These are phyloP conservation scores for Paracamarosporium sp. DNA, from an alignment of 2,329 filamentous ascomycete species.

Conservation along the genomic window DNA sequence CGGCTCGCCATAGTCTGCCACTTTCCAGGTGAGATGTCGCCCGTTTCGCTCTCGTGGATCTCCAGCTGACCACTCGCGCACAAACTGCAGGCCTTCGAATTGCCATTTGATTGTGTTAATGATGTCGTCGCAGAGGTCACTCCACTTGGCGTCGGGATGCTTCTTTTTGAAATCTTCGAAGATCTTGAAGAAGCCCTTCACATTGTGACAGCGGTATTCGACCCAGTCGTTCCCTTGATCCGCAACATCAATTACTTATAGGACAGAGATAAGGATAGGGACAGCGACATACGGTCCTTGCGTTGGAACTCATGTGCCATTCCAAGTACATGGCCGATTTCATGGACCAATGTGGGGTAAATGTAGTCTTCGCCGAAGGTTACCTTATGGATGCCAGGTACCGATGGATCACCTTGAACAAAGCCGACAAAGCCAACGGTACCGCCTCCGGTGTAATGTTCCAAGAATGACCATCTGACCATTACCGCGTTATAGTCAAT, in stretches of 20 bases:
- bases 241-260: not conserved
- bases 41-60: not conserved
- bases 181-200: not conserved
- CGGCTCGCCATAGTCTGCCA: not conserved
- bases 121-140: conserved; percentile 1
- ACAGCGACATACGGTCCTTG: not conserved
- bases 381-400: not conserved
- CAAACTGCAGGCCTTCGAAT: not conserved
- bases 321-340: conserved; percentile 3
- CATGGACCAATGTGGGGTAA: not conserved
- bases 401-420: not conserved
- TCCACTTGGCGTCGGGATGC: not conserved
- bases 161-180: not conserved
- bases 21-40: not conserved
- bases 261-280: not conserved
- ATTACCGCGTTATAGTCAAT: not conserved
- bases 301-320: conserved; percentile 7
- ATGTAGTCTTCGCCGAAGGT: not conserved
- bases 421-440: not conserved
- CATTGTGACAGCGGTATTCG: conserved; percentile 7
- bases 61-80: not conserved
- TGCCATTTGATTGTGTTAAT: not conserved
- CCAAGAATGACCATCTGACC: not conserved
- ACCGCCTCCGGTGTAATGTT: not conserved
- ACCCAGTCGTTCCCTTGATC: not conserved